Percentiles rank a stretch among this genome's conserved stretches.
These are phyloP conservation scores for Solanum hybrid DNA, from an alignment of 305 asterid genomes.

Conservation along the genomic window DNA sequence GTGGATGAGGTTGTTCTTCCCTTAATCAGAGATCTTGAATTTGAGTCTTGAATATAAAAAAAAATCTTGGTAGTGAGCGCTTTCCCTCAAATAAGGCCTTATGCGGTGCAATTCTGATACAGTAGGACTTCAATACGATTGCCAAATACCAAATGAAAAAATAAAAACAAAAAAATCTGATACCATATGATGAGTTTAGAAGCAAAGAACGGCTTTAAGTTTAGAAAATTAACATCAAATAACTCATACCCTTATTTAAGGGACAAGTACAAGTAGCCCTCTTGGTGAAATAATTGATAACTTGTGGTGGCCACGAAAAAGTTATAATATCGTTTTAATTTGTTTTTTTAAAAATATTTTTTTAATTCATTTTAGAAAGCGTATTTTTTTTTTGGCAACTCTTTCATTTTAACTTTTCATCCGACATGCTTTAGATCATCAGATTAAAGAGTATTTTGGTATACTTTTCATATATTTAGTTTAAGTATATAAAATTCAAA, in stretches of 20 bases:
- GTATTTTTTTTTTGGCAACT: not conserved
- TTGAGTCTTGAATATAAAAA: too few relatives aligned
- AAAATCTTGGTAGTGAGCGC: accelerated
- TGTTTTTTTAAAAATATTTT: too few relatives aligned
- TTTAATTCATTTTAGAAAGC: too few relatives aligned
- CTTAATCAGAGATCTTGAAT: not conserved
- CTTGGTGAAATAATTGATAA: not conserved
- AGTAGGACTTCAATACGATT: too few relatives aligned
- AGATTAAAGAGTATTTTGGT: not conserved
- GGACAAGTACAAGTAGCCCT: not conserved
- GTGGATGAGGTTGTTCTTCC: too few relatives aligned
- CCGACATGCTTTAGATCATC: not conserved
- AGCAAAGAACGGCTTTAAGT: not conserved
- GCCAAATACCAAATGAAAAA: not conserved
- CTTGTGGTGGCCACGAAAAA: not conserved
- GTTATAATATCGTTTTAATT: not conserved
- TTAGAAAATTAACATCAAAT: not conserved
- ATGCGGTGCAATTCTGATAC: too few relatives aligned
- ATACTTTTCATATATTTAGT: not conserved
- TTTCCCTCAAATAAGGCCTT: not conserved
- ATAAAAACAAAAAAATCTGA: too few relatives aligned
- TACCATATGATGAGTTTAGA: not conserved
- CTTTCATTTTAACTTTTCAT: too few relatives aligned
- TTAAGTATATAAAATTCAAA: too few relatives aligned
- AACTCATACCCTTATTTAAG: not conserved